Evolutionary conservation across 2,329 filamentous ascomycete genomes (phyloP), one percentile per base, ranked within the genome.

Genomic region (Sordariomycetes sp.): DNA sequence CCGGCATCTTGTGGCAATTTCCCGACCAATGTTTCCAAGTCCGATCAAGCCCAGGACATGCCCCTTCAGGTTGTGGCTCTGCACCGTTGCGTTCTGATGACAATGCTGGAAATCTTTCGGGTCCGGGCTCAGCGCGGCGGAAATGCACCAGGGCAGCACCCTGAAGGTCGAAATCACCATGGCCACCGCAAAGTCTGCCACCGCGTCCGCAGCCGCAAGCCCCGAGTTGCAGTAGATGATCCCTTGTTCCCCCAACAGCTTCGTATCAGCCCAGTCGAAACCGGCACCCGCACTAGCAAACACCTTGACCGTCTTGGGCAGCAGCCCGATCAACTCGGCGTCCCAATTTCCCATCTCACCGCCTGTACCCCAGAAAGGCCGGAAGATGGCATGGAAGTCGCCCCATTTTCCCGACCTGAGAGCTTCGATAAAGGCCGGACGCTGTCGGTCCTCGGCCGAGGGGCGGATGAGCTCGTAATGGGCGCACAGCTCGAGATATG

Each of bases 141-240:
- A 49, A 33, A 73, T 68, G 41, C 71, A 79, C 72, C 79, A 84
- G 2, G 73, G 66, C 10, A 86, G 68, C 30, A 74, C 67, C 33
- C 82, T 76, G 60, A 85, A 86, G 11, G 73, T 76, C 8, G 72
- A 71, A 32, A 87, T 70, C 44, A 86, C 72, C 45, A 82, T 69
- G 47, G 76, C 78, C 26, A 84, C 64, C 14, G 79, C 75, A 40
- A 82, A 75, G 53, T 86, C 82, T 33, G 81, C 80, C 2, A 86
- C 81, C 5, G 80, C 75, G 47, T 86, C 82, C 6, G 78, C 78
- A 23, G 79, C 79, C 0, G 81, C 79, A 2, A 75, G 68, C 2
- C 79, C 80, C 3, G 75, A 71, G 57, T 86, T 86, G 63, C 81
- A 86, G 58, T 86, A 86, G 33, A 80, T 57, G 41, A 83, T 72